A percentile compares a stretch with the other conserved stretches of the same genome.
Evolutionary conservation across 441 rosid genomes (phyloP).

Genomic region (Geranium incanum): DNA sequence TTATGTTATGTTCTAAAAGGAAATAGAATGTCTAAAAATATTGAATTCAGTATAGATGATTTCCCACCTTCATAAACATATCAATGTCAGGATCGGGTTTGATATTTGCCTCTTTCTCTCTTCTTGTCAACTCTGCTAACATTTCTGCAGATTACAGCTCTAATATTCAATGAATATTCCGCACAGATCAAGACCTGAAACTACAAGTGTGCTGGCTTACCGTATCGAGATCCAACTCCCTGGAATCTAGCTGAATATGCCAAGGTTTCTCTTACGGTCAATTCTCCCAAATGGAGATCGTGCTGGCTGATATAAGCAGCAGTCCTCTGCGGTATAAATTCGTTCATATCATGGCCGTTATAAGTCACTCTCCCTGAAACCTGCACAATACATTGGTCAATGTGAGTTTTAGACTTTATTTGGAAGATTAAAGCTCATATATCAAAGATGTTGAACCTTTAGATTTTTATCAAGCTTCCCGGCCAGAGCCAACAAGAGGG

Average conservation of each 20-base stretch:
- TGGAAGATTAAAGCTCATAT: neutral
- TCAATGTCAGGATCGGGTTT: constrained; percentile 58
- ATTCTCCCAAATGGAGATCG: constrained; percentile 51
- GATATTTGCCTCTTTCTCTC: constrained; percentile 43
- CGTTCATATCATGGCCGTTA: constrained; percentile 49
- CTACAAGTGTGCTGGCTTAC: constrained; percentile 22
- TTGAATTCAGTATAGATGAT: neutral
- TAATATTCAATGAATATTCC: neutral
- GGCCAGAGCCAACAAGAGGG: constrained; percentile 18
- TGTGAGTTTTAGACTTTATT: neutral
- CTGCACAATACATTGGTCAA: constrained; percentile 22
- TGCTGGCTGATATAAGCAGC: constrained; percentile 34
- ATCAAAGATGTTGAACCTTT: constrained; percentile 22
- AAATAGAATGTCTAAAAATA: no score
- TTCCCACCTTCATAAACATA: constrained; percentile 50
- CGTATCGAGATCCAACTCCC: constrained; percentile 50
- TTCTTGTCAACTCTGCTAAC: constrained; percentile 42
- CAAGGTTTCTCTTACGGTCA: constrained; percentile 59
- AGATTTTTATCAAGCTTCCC: constrained; percentile 37
- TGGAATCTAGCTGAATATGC: constrained; percentile 55
- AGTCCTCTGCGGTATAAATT: constrained; percentile 4
- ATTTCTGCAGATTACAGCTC: constrained; percentile 27
- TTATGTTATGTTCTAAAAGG: no score
- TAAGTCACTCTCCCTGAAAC: constrained; percentile 43
- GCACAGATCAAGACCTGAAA: neutral